A percentile compares a stretch with the other conserved stretches of the same genome.
These are phyloP conservation scores for Turnera subulata DNA, from an alignment of 345 rosid species.

Conservation along the genomic window DNA sequence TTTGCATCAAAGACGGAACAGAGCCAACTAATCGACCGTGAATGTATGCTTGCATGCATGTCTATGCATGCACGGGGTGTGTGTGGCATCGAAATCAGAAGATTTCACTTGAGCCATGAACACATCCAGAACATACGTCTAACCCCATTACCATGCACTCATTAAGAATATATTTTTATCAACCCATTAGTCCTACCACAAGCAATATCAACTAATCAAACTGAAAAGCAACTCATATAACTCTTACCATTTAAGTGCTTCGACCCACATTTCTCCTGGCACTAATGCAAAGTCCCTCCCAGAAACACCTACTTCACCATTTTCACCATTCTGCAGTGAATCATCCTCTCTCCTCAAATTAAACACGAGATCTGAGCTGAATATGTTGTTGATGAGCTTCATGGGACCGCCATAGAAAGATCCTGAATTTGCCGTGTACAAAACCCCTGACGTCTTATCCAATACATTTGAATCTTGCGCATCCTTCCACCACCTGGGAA, in stretches of 20 bases:
- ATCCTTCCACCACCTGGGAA: slow-evolving; percentile 90
- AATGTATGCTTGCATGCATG: no score
- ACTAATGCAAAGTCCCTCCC: slow-evolving; percentile 95
- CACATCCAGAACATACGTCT: no score
- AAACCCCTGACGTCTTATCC: slow-evolving; percentile 53
- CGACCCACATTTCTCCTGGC: slow-evolving; percentile 90
- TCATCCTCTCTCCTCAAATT: slow-evolving; percentile 72
- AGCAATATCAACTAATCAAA: no score
- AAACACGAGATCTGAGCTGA: slow-evolving; percentile 72
- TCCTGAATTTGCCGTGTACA: slow-evolving; percentile 59
- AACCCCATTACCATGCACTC: no score
- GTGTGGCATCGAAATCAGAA: not conserved
- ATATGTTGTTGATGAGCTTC: slow-evolving; percentile 89
- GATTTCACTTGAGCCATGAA: no score
- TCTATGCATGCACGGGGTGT: no score
- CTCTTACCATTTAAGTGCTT: slow-evolving; percentile 83
- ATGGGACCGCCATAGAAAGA: slow-evolving; percentile 74
- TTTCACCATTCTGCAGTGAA: slow-evolving; percentile 43
- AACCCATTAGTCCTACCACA: not conserved
- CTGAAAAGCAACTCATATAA: not conserved
- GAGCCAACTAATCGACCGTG: no score
- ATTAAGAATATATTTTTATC: not conserved
- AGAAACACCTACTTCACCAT: slow-evolving; percentile 71
- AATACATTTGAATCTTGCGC: slow-evolving; percentile 55
- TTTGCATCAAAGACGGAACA: no score